Conservation (phyloP, 2,329 filamentous ascomycete species). For the Pseudonectria buxi region DNA sequence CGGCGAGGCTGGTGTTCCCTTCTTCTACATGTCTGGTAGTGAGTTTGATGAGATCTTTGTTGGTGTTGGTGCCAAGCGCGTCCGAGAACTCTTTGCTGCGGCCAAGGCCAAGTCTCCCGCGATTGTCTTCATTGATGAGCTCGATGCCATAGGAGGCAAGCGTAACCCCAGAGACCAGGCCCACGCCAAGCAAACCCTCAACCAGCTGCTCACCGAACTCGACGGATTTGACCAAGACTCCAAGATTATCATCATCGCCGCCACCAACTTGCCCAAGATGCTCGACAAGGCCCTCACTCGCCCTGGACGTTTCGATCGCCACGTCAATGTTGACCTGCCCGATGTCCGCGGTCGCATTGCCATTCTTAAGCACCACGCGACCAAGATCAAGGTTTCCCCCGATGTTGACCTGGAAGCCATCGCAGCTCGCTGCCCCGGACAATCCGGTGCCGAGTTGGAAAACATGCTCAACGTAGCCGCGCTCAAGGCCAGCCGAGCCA, state of each 20-base stretch:
- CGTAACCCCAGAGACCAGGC: constrained; percentile 88
- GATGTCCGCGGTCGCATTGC: constrained; percentile 90
- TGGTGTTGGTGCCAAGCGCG: constrained; percentile 91
- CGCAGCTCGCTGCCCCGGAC: constrained; percentile 80
- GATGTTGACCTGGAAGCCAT: constrained; percentile 81
- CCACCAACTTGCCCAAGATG: constrained; percentile 91
- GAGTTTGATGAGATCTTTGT: constrained; percentile 99
- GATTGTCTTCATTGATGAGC: constrained; percentile 93
- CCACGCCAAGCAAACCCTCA: constrained; percentile 95
- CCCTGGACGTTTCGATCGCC: constrained; percentile 91
- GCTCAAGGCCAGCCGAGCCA: constrained; percentile 85
- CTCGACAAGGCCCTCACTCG: constrained; percentile 92
- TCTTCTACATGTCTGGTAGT: constrained; percentile 99
- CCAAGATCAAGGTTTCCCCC: constrained; percentile 73
- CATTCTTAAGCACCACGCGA: constrained; percentile 89
- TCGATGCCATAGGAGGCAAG: constrained; percentile 91
- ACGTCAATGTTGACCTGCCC: constrained; percentile 80
- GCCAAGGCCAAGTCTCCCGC: constrained; percentile 81
- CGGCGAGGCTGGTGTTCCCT: constrained; percentile 93
- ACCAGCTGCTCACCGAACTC: constrained; percentile 92
- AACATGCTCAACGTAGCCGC: constrained; percentile 96
- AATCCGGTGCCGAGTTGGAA: constrained; percentile 92
- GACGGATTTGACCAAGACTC: constrained; percentile 95
- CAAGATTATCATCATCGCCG: constrained; percentile 90
- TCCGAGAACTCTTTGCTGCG: constrained; percentile 82